Evolutionary conservation across 75 land plant genomes (phyloP), one percentile per base, ranked within the genome.

Genomic region (Picea sitchensis): DNA sequence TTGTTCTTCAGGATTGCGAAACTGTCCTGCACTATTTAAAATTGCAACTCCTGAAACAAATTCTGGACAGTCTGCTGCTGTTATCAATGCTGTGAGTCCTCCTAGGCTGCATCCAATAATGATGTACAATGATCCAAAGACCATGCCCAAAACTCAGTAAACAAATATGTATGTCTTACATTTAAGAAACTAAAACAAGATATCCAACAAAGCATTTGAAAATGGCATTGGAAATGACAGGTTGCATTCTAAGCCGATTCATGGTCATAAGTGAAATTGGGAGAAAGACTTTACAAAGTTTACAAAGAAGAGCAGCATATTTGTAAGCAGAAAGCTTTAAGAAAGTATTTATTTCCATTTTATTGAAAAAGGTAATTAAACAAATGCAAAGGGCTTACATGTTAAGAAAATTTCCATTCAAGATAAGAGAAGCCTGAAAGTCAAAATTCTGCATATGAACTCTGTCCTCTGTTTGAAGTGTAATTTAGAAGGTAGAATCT

Each of bases 21-120:
- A 98, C 69, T 93, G 98, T 41, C 99, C 99, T 65, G 98, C 95
- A 74, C 96, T 87, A 69, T 98, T 98, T 51, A 98, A 83, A 23
- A 98, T 78, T 34, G 77, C 98, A 57, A 98, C 83, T 31, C 96
- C 99, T 60, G 79, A 76, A 38, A 95, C 94, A 77, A 86, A 86
- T 60, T 98, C 93, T 73, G 93, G 89, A 80, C 87, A 79, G 9
- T 84, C 88, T 31, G 88, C 89, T 47, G 99, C 98, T 34, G 98
- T 76, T 44, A 83, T 84, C 80, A 98, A 81, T 65, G 91, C 95
- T 69, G 99, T 92, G 77, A 93, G 95, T 77, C 99, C 99, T 30
- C 99, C 99, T 61, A 98, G 87, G 76, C 99, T 98, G 92, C 77
- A 86, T 81, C 44, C 56, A 71, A 67, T 44, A 44, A 51, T 41